Conservation (phyloP, 805 yeast species). For the Candida peoriensis region DNA sequence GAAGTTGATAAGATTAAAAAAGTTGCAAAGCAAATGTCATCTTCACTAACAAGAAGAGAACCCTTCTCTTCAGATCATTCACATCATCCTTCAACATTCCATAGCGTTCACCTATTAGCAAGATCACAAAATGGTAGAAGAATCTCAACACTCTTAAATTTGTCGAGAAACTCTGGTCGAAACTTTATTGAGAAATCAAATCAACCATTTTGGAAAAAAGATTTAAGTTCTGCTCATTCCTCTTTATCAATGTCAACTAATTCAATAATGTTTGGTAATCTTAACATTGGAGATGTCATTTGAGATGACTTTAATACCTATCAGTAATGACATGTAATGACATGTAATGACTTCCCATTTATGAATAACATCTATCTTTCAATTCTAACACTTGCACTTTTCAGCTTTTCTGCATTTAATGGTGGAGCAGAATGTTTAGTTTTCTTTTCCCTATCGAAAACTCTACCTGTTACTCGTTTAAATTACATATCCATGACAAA, state of each 20-base stretch:
- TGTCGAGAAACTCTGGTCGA: conserved; percentile 18
- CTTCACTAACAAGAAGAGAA: conserved; percentile 16
- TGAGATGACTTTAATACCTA: not conserved
- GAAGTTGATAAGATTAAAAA: conserved; percentile 22
- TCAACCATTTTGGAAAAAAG: conserved; percentile 23
- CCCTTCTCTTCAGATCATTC: not conserved
- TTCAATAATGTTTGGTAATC: conserved; percentile 23
- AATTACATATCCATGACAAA: too few species aligned
- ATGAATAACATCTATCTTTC: too few species aligned
- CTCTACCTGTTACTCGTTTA: too few species aligned
- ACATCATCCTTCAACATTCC: conserved; percentile 6
- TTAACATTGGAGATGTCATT: conserved; percentile 13
- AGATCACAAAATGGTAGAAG: conserved; percentile 13
- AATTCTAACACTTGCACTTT: too few species aligned
- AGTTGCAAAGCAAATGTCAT: conserved; percentile 21
- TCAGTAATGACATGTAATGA: too few species aligned
- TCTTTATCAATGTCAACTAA: conserved; percentile 21
- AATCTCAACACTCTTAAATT: conserved; percentile 15
- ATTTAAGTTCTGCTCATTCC: conserved; percentile 22
- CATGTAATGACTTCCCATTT: too few species aligned
- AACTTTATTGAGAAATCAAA: conserved; percentile 9
- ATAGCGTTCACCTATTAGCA: not conserved
- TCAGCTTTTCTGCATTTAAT: too few species aligned
- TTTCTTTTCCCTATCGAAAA: too few species aligned
- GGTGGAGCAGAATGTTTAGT: too few species aligned